Evolutionary conservation across 1,139 yeast genomes (phyloP), one percentile per base, ranked within the genome.

Genomic region (Hyphopichia fennica): DNA sequence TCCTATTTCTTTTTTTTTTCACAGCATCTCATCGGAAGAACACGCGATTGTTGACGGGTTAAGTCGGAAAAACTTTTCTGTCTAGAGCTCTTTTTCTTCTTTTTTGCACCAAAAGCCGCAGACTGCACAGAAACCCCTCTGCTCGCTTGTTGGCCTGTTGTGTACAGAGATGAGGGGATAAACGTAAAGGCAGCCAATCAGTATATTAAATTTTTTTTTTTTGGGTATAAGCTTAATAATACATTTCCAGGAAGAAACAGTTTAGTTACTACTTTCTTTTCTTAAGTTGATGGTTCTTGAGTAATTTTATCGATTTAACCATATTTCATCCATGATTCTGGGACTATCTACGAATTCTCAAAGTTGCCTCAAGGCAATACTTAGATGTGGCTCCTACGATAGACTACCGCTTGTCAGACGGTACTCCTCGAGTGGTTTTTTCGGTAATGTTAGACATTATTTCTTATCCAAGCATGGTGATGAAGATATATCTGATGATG

Each of bases 391-490:
- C n/a, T 11, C 11, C 11, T 9, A 25, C n/a, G 11, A n/a, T n/a
- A 25, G 28, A n/a, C 28, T 25, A 25, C n/a, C 8, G 4, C 11
- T 25, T 25, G 28, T 25, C 11, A 25, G 28, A 25, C 28, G 4
- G 4, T 25, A 11, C 4, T 8, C n/a, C 3, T 25, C 28, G 4
- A 25, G 28, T 18, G 35, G 36, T 16, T 38, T 59, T 20, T 63
- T 65, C 41, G 53, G 51, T 30, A 64, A 66, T 3, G 68, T 62
- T 13, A 49, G 69, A 37, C 52, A 49, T 34, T 66, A 58, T 48
- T 66, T 67, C 45, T 47, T 61, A 18, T 57, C 63, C n/a, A 49
- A 52, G 41, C 45, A 45, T 17, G 46, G 54, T 1, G 51, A 49
- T 13, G 56, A 52, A 15, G 57, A 52, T 14, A 42, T 51, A 2